Conservation (phyloP, 2,329 filamentous ascomycete genomes). For the Pseudogymnoascus sp. region DNA sequence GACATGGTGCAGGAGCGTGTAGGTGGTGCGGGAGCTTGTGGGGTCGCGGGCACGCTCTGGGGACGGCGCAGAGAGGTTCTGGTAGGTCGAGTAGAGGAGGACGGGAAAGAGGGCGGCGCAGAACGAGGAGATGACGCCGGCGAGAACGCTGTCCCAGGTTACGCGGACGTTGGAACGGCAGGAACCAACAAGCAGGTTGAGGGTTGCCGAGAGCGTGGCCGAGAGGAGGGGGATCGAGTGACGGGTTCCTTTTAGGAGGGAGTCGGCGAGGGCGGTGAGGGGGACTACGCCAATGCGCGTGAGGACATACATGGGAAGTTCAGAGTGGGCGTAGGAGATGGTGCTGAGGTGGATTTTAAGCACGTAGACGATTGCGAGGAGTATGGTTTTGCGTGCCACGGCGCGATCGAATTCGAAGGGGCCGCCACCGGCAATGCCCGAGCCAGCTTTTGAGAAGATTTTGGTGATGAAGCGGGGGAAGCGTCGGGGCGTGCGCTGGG, state of each 20-base stretch:
- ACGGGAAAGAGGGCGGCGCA: slow-evolving; percentile 47
- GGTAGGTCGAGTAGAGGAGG: slow-evolving; percentile 42
- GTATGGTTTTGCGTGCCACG: slow-evolving; percentile 41
- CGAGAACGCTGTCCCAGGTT: slow-evolving; percentile 44
- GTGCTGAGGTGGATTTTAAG: slow-evolving; percentile 46
- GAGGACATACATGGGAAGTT: slow-evolving; percentile 44
- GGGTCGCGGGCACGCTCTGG: slow-evolving; percentile 24
- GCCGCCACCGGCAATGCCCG: slow-evolving; percentile 46
- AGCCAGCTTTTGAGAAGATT: slow-evolving; percentile 29
- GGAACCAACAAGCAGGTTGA: slow-evolving; percentile 43
- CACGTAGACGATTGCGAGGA: slow-evolving; percentile 42
- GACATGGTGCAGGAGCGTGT: slow-evolving; percentile 44
- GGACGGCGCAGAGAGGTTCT: slow-evolving; percentile 30
- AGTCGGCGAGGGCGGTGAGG: slow-evolving; percentile 41
- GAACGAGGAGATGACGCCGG: slow-evolving; percentile 44
- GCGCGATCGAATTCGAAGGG: slow-evolving; percentile 44
- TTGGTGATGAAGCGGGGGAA: slow-evolving; percentile 22
- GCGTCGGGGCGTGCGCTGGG: slow-evolving; percentile 23
- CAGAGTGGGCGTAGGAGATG: slow-evolving; percentile 46
- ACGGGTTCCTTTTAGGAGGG: slow-evolving; percentile 38
- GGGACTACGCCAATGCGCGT: slow-evolving; percentile 45
- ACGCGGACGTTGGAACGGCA: slow-evolving; percentile 39
- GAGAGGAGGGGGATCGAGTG: slow-evolving; percentile 42
- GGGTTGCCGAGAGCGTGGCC: slow-evolving; percentile 41
- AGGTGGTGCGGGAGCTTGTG: slow-evolving; percentile 38